Evolutionary conservation across 306 rosid genomes (phyloP), one percentile per base, ranked within the genome.

Genomic region (Comarum palustre): DNA sequence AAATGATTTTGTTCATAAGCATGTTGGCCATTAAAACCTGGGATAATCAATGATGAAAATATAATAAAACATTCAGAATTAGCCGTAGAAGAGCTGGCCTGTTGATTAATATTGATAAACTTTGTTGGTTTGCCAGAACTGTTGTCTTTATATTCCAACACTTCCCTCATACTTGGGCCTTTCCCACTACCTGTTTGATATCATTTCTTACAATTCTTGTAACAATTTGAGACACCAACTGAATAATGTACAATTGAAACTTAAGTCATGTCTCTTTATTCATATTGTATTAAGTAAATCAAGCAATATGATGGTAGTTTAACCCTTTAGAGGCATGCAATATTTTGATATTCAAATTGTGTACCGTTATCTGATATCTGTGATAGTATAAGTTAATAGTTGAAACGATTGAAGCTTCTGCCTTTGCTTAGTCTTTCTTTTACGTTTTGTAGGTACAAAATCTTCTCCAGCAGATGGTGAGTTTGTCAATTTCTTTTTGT

Each of bases 381-480:
- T 31, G 43, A 32, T 16, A 16, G 42, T 5, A 32, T 11, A 60
- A 1, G 2, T 15, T 58, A 12, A 11, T 9, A 58, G 38, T 27
- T 25, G 39, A 27, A 27, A 64, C 32, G 9, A 27, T 42, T 41
- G 54, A 27, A 38, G 29, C 41, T 43, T n/a, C 8, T 6, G 8
- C 36, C 24, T 68, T 69, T 78, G 65, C 77, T 77, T 31, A 75
- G 25, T 22, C 39, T 58, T 31, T 73, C 41, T 11, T 24, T 66
- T 72, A 63, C 45, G 19, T 55, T 65, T 81, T 81, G 72, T 78
- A 81, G 83, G 86, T 88, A 4, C 88, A 85, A 70, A 77, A 83
- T 75, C 85, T 82, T 79, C 88, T 85, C 68, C 84, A 79, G 51
- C 85, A 85, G 60, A 83, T 88, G 88, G 88, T 88, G 78, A 80